Percentiles rank a stretch among this genome's conserved stretches.
Conservation (phyloP, 371 early-diverging fungal genomes). For the Mucor lusitanicus region DNA sequence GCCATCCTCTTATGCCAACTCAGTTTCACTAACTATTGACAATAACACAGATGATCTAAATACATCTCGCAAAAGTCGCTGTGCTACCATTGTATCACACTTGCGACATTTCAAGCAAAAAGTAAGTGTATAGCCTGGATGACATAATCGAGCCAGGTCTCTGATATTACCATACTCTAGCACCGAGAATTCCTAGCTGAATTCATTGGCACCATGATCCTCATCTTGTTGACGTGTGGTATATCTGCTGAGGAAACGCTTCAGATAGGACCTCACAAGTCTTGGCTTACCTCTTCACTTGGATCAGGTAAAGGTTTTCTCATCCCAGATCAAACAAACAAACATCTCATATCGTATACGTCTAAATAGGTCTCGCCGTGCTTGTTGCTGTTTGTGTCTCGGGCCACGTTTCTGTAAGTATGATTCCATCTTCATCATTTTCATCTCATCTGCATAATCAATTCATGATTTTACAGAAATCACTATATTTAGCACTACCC, state of each 20-base stretch:
- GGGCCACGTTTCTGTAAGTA: conserved; percentile 76
- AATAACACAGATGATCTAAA: conserved; percentile 5
- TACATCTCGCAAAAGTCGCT: neutral
- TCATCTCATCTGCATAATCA: neutral
- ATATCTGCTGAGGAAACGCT: conserved; percentile 59
- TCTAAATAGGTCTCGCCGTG: conserved; percentile 36
- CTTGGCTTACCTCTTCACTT: conserved; percentile 41
- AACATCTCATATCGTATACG: neutral
- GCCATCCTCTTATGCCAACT: neutral
- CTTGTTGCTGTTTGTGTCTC: conserved; percentile 61
- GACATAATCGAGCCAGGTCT: neutral
- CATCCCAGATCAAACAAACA: neutral
- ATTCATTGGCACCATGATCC: conserved; percentile 78
- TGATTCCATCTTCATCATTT: neutral
- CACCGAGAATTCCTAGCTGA: conserved; percentile 77
- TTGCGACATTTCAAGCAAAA: conserved; percentile 1
- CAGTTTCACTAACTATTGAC: neutral
- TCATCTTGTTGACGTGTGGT: conserved; percentile 71
- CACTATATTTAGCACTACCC: neutral
- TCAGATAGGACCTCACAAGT: conserved; percentile 24
- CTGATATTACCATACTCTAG: conserved; percentile 11
- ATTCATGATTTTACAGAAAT: neutral
- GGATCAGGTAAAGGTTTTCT: conserved; percentile 32
- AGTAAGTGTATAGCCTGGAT: neutral
- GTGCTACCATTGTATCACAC: neutral